Conservation (phyloP, 2,329 filamentous ascomycete species). For the Fonsecaea pugnacius region DNA sequence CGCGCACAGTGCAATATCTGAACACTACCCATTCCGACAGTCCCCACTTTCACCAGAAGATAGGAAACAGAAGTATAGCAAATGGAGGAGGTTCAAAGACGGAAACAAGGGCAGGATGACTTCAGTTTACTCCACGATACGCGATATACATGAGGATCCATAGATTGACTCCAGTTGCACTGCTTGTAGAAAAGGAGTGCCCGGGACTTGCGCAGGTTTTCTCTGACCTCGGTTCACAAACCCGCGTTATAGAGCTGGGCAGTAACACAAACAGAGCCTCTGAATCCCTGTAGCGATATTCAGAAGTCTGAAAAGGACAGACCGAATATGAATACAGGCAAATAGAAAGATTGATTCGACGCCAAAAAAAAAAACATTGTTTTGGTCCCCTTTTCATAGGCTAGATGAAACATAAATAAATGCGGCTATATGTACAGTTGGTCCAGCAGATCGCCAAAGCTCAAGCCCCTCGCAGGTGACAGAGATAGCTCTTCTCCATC, state of each 20-base stretch:
- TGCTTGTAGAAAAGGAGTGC: too few relatives aligned
- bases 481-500: neutral
- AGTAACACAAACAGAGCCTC: neutral
- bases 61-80: neutral
- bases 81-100: too few relatives aligned
- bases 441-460: constrained; percentile 27
- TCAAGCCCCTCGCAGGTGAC: constrained; percentile 2
- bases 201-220: too few relatives aligned
- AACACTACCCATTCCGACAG: neutral
- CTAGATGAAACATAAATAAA: constrained; percentile 17
- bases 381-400: constrained; percentile 12
- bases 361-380: constrained; percentile 6
- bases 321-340: neutral
- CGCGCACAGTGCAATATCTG: neutral
- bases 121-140: too few relatives aligned
- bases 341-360: constrained; percentile 1
- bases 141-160: too few relatives aligned
- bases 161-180: too few relatives aligned
- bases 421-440: constrained; percentile 34
- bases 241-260: too few relatives aligned
- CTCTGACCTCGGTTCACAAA: too few relatives aligned
- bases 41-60: neutral
- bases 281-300: neutral
- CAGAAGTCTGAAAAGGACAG: too few relatives aligned
- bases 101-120: too few relatives aligned